Evolutionary conservation across 2,329 filamentous ascomycete species (phyloP).

Genomic region (Clonostachys solani): DNA sequence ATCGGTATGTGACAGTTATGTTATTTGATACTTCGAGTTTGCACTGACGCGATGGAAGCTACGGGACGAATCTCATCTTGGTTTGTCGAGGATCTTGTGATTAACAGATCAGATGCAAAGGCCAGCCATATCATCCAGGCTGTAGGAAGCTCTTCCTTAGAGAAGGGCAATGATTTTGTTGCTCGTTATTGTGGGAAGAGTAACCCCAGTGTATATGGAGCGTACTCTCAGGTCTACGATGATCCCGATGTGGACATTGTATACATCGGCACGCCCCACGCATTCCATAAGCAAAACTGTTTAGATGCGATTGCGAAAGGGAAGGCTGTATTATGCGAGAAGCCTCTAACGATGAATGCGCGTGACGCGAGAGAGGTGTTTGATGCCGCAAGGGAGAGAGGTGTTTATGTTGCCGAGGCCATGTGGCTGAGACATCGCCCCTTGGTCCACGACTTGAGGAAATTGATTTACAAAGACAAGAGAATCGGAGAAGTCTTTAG

Average conservation of each 20-base stretch:
- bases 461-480: conserved; percentile 30
- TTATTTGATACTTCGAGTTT: too few species aligned
- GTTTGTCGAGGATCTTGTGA: conserved; percentile 35
- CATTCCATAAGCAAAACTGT: conserved; percentile 35
- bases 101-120: conserved; percentile 24
- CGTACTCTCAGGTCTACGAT: conserved; percentile 30
- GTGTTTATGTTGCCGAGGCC: conserved; percentile 38
- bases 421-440: conserved; percentile 40
- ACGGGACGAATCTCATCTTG: conserved; percentile 38
- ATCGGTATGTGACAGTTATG: conserved; percentile 11
- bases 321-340: conserved; percentile 40
- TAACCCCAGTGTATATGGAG: conserved; percentile 26
- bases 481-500: conserved; percentile 30
- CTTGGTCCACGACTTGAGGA: conserved; percentile 23
- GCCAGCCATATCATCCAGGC: conserved; percentile 34
- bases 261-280: conserved; percentile 39
- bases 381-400: conserved; percentile 26
- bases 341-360: conserved; percentile 35
- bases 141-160: conserved; percentile 30
- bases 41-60: conserved; percentile 20
- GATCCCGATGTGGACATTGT: conserved; percentile 36
- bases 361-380: conserved; percentile 32
- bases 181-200: not conserved
- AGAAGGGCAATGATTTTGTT: conserved; percentile 20
- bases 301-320: conserved; percentile 34